These are phyloP conservation scores for Helenozyma baotianmanensis DNA, from an alignment of 805 yeast genomes.

Conservation along the genomic window DNA sequence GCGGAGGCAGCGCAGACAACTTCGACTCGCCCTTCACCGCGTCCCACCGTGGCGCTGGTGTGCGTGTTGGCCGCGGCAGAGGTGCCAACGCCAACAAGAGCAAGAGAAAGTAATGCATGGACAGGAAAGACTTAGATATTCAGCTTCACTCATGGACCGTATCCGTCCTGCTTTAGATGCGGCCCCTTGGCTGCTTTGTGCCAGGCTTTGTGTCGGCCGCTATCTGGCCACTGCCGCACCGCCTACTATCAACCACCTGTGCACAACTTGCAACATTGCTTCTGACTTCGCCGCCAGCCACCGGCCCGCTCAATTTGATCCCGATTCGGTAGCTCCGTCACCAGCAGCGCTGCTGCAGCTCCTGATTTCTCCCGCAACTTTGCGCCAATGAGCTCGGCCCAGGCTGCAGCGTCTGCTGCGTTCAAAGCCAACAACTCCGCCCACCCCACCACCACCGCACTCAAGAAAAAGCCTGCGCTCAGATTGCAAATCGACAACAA, in stretches of 20 bases:
- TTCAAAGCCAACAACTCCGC: slow-evolving; percentile 22
- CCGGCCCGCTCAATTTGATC: no score
- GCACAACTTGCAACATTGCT: no score
- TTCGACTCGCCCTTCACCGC: slow-evolving; percentile 76
- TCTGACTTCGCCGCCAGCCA: no score
- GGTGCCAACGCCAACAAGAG: slow-evolving; percentile 61
- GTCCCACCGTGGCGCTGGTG: slow-evolving; percentile 48
- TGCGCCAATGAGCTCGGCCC: slow-evolving; percentile 24
- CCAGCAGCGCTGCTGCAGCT: no score
- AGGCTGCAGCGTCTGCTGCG: slow-evolving; percentile 44
- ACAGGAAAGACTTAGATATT: no score
- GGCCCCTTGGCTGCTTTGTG: no score
- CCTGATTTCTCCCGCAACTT: background rate
- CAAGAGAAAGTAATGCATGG: slow-evolving; percentile 11
- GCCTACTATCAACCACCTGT: no score
- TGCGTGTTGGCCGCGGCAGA: slow-evolving; percentile 82
- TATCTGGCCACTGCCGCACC: no score
- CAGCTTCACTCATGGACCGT: no score
- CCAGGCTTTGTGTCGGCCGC: no score
- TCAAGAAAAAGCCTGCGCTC: slow-evolving; percentile 3
- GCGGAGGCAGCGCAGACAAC: slow-evolving; percentile 90
- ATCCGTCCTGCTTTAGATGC: no score
- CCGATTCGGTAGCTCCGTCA: no score
- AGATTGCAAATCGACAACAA: slow-evolving; percentile 4
- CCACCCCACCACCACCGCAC: background rate